Evolutionary conservation across 345 rosid species (phyloP).

Genomic region (Xanthoceras sorbifolium): DNA sequence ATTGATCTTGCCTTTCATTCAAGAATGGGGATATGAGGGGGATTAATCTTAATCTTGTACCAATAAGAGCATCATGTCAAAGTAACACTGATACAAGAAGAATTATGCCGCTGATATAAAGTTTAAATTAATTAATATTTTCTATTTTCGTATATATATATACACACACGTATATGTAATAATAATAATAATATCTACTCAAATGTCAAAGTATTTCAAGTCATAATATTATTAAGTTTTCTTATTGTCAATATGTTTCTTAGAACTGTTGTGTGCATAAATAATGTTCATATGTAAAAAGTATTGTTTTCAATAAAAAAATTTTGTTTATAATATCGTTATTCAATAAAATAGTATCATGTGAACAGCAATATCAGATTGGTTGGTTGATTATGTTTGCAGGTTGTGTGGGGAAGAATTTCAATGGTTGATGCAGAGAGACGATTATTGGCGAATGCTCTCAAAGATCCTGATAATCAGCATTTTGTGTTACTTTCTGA

Average conservation of each 20-base stretch:
- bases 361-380: slow-evolving; percentile 6
- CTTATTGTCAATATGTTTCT: background rate
- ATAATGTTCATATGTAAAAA: background rate
- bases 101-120: background rate
- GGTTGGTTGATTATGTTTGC: slow-evolving; percentile 22
- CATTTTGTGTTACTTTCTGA: slow-evolving; percentile 98
- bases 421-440: slow-evolving; percentile 99
- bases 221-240: slow-evolving; percentile 7
- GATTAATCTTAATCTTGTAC: background rate
- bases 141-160: background rate
- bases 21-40: background rate
- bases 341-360: background rate
- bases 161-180: no score
- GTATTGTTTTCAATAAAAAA: background rate
- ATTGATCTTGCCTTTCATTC: background rate
- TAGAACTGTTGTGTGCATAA: background rate
- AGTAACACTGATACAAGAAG: background rate
- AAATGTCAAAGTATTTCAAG: background rate
- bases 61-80: background rate
- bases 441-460: slow-evolving; percentile 84
- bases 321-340: background rate
- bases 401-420: slow-evolving; percentile 98
- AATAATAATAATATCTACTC: background rate
- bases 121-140: background rate
- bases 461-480: slow-evolving; percentile 85